Evolutionary conservation across 495 filamentous ascomycete species (phyloP).

Genomic region (Aspergillus ellipticus): DNA sequence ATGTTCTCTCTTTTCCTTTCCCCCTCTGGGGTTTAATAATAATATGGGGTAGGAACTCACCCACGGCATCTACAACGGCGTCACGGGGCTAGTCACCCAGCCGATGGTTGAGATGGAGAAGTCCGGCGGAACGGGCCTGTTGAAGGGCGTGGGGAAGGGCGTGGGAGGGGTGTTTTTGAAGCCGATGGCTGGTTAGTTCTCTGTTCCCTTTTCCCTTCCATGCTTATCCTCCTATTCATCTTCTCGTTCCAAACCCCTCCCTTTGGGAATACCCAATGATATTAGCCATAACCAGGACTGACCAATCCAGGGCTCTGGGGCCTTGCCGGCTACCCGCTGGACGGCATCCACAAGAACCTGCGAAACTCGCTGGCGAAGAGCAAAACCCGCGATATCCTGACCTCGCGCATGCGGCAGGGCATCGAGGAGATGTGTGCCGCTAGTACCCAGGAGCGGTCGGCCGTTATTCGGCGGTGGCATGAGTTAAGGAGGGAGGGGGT

Average conservation of each 20-base stretch:
- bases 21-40: background rate
- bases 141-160: constrained; percentile 74
- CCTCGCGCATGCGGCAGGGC: constrained; percentile 69
- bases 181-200: constrained; percentile 57
- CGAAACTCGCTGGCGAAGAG: constrained; percentile 58
- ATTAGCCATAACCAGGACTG: background rate
- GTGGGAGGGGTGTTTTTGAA: constrained; percentile 70
- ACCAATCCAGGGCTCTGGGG: constrained; percentile 49
- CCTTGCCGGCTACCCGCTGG: constrained; percentile 68
- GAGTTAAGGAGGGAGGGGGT: constrained; percentile 1
- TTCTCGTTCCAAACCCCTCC: no score
- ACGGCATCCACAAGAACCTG: constrained; percentile 71
- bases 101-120: constrained; percentile 63
- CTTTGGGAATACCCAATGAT: no score
- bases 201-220: no score
- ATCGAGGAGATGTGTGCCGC: constrained; percentile 50
- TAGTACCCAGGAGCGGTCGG: constrained; percentile 14
- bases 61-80: constrained; percentile 64
- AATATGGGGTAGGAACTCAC: constrained; percentile 52
- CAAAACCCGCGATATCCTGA: constrained; percentile 67
- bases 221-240: no score
- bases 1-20: background rate
- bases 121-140: constrained; percentile 61
- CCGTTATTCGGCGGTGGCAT: constrained; percentile 18
- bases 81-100: constrained; percentile 69